Evolutionary conservation across 495 filamentous ascomycete species (phyloP).

Genomic region (Pseudomonodictys pantanalensis): DNA sequence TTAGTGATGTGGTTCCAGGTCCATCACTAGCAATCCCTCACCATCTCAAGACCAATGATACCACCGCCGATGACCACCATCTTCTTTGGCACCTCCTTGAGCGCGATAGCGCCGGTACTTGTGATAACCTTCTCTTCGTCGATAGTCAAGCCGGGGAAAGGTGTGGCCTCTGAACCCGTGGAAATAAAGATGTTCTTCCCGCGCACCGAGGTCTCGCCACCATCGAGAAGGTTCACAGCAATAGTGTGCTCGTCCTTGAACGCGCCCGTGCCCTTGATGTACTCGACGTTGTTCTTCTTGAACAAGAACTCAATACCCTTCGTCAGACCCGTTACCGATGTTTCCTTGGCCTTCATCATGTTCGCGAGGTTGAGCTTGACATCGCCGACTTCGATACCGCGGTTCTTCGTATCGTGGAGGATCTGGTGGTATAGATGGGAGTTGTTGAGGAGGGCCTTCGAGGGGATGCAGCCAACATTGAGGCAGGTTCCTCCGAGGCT

Average conservation of each 20-base stretch:
- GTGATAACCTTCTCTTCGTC: constrained; percentile 97
- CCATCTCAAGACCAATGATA: constrained; percentile 99
- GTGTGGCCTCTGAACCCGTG: constrained; percentile 89
- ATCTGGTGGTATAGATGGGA: constrained; percentile 98
- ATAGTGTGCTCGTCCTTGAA: constrained; percentile 89
- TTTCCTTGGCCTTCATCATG: constrained; percentile 98
- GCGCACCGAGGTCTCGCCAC: constrained; percentile 77
- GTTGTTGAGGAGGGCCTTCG: constrained; percentile 99
- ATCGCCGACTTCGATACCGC: constrained; percentile 93
- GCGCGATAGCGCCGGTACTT: constrained; percentile 87
- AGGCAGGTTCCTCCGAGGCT: constrained; percentile 93
- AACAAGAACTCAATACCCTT: constrained; percentile 97
- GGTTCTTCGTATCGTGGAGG: constrained; percentile 93
- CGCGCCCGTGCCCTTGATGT: constrained; percentile 85
- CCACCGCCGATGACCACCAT: constrained; percentile 97
- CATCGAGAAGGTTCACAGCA: constrained; percentile 83
- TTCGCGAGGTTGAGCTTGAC: constrained; percentile 91
- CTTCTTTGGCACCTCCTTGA: constrained; percentile 90
- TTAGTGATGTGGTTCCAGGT: constrained; percentile 6
- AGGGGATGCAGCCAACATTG: constrained; percentile 98
- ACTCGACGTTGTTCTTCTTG: constrained; percentile 98
- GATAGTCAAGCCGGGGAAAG: constrained; percentile 91
- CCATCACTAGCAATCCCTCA: constrained; percentile 33
- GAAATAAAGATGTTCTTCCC: constrained; percentile 98
- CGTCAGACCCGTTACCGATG: constrained; percentile 81